Percentiles rank a stretch among this genome's conserved stretches.
phyloP scores from a whole-genome alignment of 148 eudicot genomes.

The Rheum nobile region DNA sequence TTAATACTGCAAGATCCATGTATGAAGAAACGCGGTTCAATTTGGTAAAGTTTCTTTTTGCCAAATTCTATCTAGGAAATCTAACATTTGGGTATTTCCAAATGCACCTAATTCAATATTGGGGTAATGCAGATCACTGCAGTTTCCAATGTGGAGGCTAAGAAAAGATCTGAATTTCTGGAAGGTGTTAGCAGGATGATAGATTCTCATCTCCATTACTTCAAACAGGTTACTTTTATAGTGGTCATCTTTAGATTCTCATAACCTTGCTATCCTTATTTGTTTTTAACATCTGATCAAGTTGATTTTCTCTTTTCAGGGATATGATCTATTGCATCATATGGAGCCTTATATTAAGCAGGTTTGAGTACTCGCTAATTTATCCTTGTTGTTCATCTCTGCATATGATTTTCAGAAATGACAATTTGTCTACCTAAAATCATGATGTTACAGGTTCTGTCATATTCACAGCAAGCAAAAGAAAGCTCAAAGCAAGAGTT shows the following conservation, averaged over 20 bases:
- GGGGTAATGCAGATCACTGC: conserved; percentile 42
- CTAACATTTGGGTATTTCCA: neutral
- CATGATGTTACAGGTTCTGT: conserved; percentile 41
- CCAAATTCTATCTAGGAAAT: neutral
- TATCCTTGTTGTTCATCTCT: neutral
- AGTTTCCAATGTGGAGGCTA: conserved; percentile 74
- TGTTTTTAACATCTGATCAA: neutral
- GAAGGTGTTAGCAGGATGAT: conserved; percentile 77
- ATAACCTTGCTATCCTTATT: neutral
- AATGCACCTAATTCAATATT: too few species aligned
- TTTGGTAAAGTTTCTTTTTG: conserved; percentile 43
- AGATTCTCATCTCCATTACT: conserved; percentile 89
- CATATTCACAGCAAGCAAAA: conserved; percentile 61
- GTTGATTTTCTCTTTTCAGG: conserved; percentile 39
- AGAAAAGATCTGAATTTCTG: conserved; percentile 79
- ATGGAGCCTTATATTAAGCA: conserved; percentile 85
- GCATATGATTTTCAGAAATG: neutral
- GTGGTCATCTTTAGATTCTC: neutral
- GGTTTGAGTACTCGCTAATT: conserved; percentile 24
- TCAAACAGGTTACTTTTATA: conserved; percentile 44
- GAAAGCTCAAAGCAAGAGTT: conserved; percentile 57
- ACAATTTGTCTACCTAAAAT: neutral
- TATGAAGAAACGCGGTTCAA: conserved; percentile 86
- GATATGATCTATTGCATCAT: conserved; percentile 78
- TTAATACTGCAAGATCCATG: conserved; percentile 56